Conservation (phyloP, 257 asterid genomes). For the Przewalskia tangutica region DNA sequence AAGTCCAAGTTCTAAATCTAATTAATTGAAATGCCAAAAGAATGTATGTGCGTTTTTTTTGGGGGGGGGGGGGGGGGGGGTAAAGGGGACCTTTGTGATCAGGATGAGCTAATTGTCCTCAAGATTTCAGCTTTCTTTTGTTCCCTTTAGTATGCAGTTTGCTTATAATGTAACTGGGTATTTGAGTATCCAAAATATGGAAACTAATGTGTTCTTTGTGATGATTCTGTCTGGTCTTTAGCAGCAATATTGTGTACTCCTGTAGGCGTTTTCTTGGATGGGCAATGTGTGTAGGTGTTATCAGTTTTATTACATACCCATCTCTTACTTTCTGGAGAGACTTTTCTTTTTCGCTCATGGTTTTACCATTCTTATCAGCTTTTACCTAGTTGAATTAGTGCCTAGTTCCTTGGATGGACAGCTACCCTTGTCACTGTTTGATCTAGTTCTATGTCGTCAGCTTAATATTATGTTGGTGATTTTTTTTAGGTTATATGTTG, state of each 20-base stretch:
- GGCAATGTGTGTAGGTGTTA: background rate
- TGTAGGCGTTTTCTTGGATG: background rate
- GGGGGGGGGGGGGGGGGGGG: too few species aligned
- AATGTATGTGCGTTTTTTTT: too few species aligned
- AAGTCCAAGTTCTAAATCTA: too few species aligned
- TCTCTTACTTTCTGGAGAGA: background rate
- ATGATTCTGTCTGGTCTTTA: background rate
- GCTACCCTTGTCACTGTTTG: background rate
- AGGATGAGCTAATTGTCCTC: background rate
- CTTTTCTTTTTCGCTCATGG: background rate
- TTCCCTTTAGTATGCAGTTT: background rate
- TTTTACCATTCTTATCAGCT: background rate
- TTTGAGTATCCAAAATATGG: background rate
- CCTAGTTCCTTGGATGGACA: background rate
- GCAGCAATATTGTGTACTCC: background rate
- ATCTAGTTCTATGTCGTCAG: background rate
- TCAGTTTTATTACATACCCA: background rate
- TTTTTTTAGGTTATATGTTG: background rate
- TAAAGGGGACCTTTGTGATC: background rate
- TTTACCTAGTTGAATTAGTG: background rate
- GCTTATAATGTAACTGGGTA: background rate
- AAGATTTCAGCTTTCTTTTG: background rate
- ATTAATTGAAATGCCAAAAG: too few species aligned
- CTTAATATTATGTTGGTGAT: background rate
- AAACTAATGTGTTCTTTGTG: background rate